Evolutionary conservation across 495 filamentous ascomycete species (phyloP), one percentile per base, ranked within the genome.

Genomic region (Amphirosellinia nigrospora): DNA sequence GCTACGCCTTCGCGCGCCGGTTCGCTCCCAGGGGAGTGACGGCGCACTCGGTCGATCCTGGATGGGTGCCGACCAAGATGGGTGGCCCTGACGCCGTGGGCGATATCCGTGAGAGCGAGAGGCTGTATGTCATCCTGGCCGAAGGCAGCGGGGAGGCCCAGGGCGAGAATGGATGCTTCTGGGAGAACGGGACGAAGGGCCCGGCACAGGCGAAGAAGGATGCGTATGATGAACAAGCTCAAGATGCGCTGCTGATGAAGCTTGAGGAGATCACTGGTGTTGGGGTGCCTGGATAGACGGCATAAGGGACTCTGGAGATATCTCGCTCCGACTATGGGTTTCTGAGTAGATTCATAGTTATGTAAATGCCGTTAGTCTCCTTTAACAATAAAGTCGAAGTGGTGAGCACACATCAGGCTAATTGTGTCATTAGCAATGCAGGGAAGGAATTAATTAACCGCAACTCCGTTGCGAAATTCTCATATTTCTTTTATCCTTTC

Each of bases 11-110:
- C 70, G 81, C 86, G 1, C 73, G 85, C 5, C 77, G 79, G 2
- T 86, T 85, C 80, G 77, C 79, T 6, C n/a, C 60, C n/a, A 71
- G 62, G 48, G 82, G 85, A 3, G 80, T 86, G 4, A 76, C 83
- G 53, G 83, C 85, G 0, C 81, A 86, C 28, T 80, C 82, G 5
- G 80, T 89, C 73, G 83, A 87, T 75, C 89, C 89, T 7, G 89
- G 89, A 3, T 90, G 88, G 89, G 87, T 90, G 50, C 78, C 83
- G 68, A 91, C 88, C 10, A 86, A 87, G 75, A 86, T 90, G 87
- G 88, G 88, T 11, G 87, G 88, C 0, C 64, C 66, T 16, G 78
- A 75, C 62, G 88, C 88, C 0, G 72, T 82, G 3, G 80, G 85
- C 3, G 77, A 80, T n/a, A 73, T 83, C 58, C 72, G 80, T n/a